A percentile compares a stretch with the other conserved stretches of the same genome.
These are phyloP conservation scores for Inonotus hispidus DNA, from an alignment of 1,284 basidiomycete species.

Conservation along the genomic window DNA sequence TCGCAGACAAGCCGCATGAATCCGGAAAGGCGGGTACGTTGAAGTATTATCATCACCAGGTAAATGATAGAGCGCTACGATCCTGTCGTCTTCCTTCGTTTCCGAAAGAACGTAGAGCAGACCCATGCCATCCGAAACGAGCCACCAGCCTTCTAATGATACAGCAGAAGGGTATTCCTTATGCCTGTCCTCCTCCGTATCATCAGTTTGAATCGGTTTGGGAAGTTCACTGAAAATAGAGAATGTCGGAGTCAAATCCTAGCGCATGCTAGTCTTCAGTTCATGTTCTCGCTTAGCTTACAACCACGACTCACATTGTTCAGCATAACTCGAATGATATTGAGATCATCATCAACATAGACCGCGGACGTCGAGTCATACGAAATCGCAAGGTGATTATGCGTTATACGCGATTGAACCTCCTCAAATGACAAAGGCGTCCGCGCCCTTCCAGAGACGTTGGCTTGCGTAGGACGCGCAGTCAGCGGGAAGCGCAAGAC, in stretches of 20 bases:
- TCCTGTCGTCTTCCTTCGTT: constrained; percentile 23
- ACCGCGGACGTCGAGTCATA: constrained; percentile 43
- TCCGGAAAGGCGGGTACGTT: constrained; percentile 47
- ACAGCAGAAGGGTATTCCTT: constrained; percentile 75
- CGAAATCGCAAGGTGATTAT: constrained; percentile 73
- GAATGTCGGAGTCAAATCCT: constrained; percentile 55
- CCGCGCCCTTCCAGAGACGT: constrained; percentile 45
- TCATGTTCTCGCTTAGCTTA: constrained; percentile 12
- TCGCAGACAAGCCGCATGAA: constrained; percentile 40
- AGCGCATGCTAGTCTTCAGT: constrained; percentile 25
- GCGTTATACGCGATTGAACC: constrained; percentile 76
- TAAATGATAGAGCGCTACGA: constrained; percentile 54
- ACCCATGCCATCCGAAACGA: constrained; percentile 72
- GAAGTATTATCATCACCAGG: constrained; percentile 25
- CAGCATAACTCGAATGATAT: constrained; percentile 57
- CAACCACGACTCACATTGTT: constrained; percentile 41
- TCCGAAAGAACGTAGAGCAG: constrained; percentile 52
- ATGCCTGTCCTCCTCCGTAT: constrained; percentile 32
- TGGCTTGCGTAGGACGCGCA: constrained; percentile 53
- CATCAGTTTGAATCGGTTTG: constrained; percentile 36
- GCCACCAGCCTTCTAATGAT: constrained; percentile 47
- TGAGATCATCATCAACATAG: constrained; percentile 69
- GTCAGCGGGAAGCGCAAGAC: constrained; percentile 47
- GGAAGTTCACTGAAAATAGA: constrained; percentile 58
- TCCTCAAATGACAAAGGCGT: constrained; percentile 69